Base-by-base conservation (phyloP, 1,284 basidiomycete species). In the Vanrija humicola region DNA sequence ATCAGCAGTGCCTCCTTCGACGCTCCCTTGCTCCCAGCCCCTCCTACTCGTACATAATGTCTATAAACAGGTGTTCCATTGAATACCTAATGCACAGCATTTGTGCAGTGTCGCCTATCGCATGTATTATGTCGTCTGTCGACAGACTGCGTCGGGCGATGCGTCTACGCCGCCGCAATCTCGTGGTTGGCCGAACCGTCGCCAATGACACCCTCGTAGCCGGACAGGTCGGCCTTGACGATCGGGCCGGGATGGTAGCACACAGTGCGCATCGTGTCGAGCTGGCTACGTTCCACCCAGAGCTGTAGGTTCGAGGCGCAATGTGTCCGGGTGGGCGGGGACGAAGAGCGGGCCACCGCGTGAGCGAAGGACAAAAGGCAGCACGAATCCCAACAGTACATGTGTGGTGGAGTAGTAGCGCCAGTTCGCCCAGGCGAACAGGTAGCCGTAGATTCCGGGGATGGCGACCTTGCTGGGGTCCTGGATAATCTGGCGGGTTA, bases 361-460 rank as follows among this genome's bases (percentile, higher is more conserved):
- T 73, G 70, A 70, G 61, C 60, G 64, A 52, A 73, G 48, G 52
- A 34, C 34, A 34, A 34, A 34, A 5, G 34, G 34, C 34, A 34
- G 51, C 61, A 26, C 64, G 39, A 15, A 59, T 62, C 50, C 21
- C 54, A 50, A 64, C 67, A 66, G 34, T 72, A 75, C 75, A 62
- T 77, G 74, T 49, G 69, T 67, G 12, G 72, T 48, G 10, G 68
- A 61, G 48, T 75, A 77, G 59, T 75, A 75, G 39, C 66, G 65
- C 75, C 75, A 77, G 45, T 67, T 61, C 8, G 68, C 67, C 75
- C 75, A 77, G 10, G 65, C 64, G 63, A 75, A 77, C 38, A 64
- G 61, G 28, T 64, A 68, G 43, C 61, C 65, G 34, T 54, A 55
- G n/a, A 69, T 48, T 14, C 69, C 68, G 18, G 62, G 50, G 28